Evolutionary conservation across 2,329 filamentous ascomycete genomes (phyloP), one percentile per base, ranked within the genome.

Genomic region (Tothia fuscella): DNA sequence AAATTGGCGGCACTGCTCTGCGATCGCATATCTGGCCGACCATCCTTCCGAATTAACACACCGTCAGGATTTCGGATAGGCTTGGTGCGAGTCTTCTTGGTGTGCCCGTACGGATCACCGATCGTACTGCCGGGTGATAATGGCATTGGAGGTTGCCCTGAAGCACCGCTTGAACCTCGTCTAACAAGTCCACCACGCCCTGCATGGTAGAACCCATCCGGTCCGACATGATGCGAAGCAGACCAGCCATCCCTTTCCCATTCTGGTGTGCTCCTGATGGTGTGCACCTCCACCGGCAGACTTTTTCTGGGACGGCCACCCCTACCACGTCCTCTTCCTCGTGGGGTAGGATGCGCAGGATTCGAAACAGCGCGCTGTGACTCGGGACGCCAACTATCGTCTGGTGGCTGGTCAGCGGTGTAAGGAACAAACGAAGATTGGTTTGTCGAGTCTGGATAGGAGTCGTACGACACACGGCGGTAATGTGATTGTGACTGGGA

Each of bases 1-100:
- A 70, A 51, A 45, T 70, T 70, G 36, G 66, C 66, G n/a, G 67
- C 66, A 10, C 64, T 67, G 46, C 63, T 67, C n/a, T 70, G 65
- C 22, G 63, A 66, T 9, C 67, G 63, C 65, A 68, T 69, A 44
- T 71, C 67, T 4, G 67, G 67, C 9, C 64, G 53, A 4, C 67
- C 67, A 43, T 71, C 67, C 47, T 71, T 71, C 31, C 67, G 59
- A 42, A 71, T 70, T 22, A 71, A 51, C 14, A 71, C 56, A 1
- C 67, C 67, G 29, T 70, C 66, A 1, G 66, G 61, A 46, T 70
- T 70, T 2, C 67, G 57, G 17, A 64, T 59, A 2, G 67, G 67
- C 50, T 69, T 70, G 4, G 64, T 68, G n/a, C 67, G 58, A 2
- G 63, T 65, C 51, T 66, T 68, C 56, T 70, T 70, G 24, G 57